phyloP scores from a whole-genome alignment of 2,329 filamentous ascomycete species.

The Cytospora schulzeri region DNA sequence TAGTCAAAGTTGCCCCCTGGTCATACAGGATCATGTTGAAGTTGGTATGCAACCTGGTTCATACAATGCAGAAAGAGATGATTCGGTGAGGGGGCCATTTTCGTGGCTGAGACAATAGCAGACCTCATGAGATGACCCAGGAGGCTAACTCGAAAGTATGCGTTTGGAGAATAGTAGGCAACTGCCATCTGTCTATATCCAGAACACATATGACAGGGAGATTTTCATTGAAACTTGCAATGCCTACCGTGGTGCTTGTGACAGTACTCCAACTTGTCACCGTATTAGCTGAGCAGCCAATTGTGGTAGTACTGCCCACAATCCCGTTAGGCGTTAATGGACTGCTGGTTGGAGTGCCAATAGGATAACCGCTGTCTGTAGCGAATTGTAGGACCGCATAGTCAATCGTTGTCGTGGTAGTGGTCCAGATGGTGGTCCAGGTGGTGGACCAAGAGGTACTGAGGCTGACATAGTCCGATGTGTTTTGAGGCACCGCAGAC shows the following conservation, averaged over 20 bases:
- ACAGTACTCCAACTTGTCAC: constrained; percentile 18
- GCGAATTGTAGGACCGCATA: constrained; percentile 1
- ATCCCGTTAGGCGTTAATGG: background rate
- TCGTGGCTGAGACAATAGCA: background rate
- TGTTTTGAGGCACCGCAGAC: constrained; percentile 1
- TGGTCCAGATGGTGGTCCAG: background rate
- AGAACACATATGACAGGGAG: background rate
- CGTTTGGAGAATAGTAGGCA: background rate
- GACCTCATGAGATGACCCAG: background rate
- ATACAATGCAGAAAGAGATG: background rate
- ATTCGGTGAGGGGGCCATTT: no score
- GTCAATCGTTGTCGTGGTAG: constrained; percentile 13
- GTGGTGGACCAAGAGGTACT: background rate
- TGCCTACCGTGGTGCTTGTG: constrained; percentile 12
- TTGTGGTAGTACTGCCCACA: background rate
- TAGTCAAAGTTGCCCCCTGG: background rate
- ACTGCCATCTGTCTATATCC: background rate
- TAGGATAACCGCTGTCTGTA: background rate
- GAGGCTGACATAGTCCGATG: background rate
- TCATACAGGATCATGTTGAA: background rate
- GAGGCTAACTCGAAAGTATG: background rate
- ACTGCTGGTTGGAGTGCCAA: background rate
- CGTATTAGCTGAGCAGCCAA: constrained; percentile 9
- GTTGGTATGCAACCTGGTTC: background rate
- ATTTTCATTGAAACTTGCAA: background rate